A percentile compares a stretch with the other conserved stretches of the same genome.
phyloP scores from a whole-genome alignment of 2,329 filamentous ascomycete species.

The Orbilia javanica region DNA sequence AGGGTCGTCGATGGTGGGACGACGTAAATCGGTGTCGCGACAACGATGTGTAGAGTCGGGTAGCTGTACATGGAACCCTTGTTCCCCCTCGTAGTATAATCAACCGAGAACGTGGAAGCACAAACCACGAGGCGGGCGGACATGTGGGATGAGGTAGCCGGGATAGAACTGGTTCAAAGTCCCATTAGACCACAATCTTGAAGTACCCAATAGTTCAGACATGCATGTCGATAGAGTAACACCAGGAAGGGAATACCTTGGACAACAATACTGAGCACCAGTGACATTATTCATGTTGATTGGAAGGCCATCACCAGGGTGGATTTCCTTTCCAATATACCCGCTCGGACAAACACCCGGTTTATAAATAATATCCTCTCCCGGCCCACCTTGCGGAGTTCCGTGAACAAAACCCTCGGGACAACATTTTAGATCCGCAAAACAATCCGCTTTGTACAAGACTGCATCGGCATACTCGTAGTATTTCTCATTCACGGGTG shows the following conservation, averaged over 20 bases:
- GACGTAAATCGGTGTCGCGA: constrained; percentile 34
- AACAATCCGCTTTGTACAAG: constrained; percentile 12
- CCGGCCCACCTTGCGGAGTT: background rate
- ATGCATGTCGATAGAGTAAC: too few relatives aligned
- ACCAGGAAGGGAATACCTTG: too few relatives aligned
- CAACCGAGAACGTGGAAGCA: constrained; percentile 2
- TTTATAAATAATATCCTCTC: background rate
- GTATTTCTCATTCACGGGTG: background rate
- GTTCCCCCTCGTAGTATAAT: background rate
- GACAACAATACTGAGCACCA: constrained; percentile 35
- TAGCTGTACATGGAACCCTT: background rate
- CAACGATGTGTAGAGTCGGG: background rate
- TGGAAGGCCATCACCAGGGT: background rate
- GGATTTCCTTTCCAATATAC: background rate
- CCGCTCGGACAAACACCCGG: constrained; percentile 22
- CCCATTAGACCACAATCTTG: too few relatives aligned
- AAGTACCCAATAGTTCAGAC: too few relatives aligned
- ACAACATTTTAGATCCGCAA: constrained; percentile 9
- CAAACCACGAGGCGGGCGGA: background rate
- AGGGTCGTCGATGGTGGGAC: background rate
- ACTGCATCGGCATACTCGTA: background rate
- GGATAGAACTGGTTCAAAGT: too few relatives aligned
- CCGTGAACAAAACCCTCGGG: background rate
- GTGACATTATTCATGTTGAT: background rate
- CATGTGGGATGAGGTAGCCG: background rate